Percentiles rank a stretch among this genome's conserved stretches.
These are phyloP conservation scores for Xylariaceae sp. DNA, from an alignment of 2,329 filamentous ascomycete genomes.

Conservation along the genomic window DNA sequence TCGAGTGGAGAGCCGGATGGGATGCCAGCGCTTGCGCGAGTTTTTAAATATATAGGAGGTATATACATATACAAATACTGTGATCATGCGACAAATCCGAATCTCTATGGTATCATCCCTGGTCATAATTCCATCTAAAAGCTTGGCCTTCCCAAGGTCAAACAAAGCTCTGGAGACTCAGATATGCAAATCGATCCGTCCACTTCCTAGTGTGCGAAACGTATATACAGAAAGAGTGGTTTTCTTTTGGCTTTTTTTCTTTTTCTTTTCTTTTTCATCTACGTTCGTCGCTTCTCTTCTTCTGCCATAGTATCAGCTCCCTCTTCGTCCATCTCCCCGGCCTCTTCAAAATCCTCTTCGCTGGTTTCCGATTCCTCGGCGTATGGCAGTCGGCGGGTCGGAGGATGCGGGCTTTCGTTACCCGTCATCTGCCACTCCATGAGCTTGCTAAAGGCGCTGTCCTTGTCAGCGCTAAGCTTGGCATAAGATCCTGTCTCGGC, in stretches of 20 bases:
- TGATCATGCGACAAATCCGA: background rate
- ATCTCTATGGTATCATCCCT: conserved; percentile 24
- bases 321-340: conserved; percentile 31
- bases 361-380: conserved; percentile 34
- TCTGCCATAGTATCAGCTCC: conserved; percentile 12
- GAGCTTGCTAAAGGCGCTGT: conserved; percentile 88
- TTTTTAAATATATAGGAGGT: conserved; percentile 22
- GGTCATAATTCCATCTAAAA: conserved; percentile 28
- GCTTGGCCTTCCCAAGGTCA: conserved; percentile 4
- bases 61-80: background rate
- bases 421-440: conserved; percentile 99
- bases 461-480: conserved; percentile 72
- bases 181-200: no score
- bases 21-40: no score
- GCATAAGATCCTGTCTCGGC: conserved; percentile 88
- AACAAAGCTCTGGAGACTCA: no score
- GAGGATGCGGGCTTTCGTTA: conserved; percentile 63
- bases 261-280: conserved; percentile 30
- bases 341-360: conserved; percentile 30
- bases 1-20: conserved; percentile 8
- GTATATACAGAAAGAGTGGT: background rate
- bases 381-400: conserved; percentile 50
- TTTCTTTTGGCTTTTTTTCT: no score
- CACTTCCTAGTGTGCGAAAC: no score
- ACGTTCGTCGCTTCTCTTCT: conserved; percentile 24